phyloP scores from a whole-genome alignment of 495 filamentous ascomycete species.

The Neurospora sublineolata region DNA sequence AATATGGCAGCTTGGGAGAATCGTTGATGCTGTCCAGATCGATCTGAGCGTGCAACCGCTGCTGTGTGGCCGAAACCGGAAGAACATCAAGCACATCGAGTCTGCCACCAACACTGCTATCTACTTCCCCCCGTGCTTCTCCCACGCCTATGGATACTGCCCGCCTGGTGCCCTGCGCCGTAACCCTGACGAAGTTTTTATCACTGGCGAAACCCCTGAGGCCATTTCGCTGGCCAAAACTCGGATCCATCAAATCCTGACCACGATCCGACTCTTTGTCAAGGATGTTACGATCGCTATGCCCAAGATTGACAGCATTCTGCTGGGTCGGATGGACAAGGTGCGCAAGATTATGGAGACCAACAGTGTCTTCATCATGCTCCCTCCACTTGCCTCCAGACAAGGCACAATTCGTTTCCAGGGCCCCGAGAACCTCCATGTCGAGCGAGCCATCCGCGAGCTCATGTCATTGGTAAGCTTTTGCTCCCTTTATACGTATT shows the following conservation, averaged over 20 bases:
- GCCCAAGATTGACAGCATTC: conserved; percentile 85
- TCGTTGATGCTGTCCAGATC: conserved; percentile 69
- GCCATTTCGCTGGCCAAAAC: conserved; percentile 78
- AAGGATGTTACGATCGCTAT: conserved; percentile 80
- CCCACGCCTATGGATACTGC: conserved; percentile 75
- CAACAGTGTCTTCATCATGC: conserved; percentile 86
- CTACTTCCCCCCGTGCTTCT: conserved; percentile 92
- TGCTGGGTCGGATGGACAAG: conserved; percentile 86
- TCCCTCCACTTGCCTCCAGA: conserved; percentile 73
- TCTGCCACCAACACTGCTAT: conserved; percentile 89
- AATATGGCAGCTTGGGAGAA: conserved; percentile 59
- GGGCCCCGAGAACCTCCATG: conserved; percentile 79
- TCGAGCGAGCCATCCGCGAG: conserved; percentile 86
- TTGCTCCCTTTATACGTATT: not conserved
- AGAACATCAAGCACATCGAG: conserved; percentile 95
- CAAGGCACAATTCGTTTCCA: conserved; percentile 75
- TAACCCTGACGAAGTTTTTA: conserved; percentile 81
- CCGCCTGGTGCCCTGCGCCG: conserved; percentile 67
- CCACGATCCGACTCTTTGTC: conserved; percentile 67
- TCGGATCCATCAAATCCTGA: conserved; percentile 71
- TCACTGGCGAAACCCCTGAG: conserved; percentile 74
- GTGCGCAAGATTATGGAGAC: conserved; percentile 95
- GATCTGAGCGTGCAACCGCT: conserved; percentile 82
- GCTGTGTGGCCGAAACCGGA: conserved; percentile 79
- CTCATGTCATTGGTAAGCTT: conserved; percentile 77